Conservation (phyloP, 768 basidiomycete genomes). For the Gymnopilus junonius region DNA sequence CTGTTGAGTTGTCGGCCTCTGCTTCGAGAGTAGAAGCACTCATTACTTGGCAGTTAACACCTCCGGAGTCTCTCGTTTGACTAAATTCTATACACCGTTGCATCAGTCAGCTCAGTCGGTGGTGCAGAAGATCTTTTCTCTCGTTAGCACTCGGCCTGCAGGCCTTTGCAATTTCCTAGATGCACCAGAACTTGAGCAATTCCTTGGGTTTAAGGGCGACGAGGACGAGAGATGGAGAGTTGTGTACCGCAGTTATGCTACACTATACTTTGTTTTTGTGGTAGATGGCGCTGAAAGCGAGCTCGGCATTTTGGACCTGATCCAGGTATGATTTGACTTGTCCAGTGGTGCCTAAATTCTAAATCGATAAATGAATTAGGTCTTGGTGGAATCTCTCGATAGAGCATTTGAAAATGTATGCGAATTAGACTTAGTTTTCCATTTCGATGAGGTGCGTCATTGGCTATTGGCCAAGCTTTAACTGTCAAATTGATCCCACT, state of each 20-base stretch:
- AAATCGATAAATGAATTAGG: constrained; percentile 49
- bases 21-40: neutral
- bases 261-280: constrained; percentile 95
- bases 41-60: constrained; percentile 75
- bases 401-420: constrained; percentile 98
- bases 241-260: constrained; percentile 95
- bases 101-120: constrained; percentile 70
- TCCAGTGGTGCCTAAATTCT: neutral
- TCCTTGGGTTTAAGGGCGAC: constrained; percentile 60
- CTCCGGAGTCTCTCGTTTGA: constrained; percentile 80
- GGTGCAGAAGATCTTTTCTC: constrained; percentile 87
- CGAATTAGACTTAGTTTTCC: constrained; percentile 97
- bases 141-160: constrained; percentile 80
- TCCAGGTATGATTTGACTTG: constrained; percentile 68
- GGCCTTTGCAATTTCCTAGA: constrained; percentile 97
- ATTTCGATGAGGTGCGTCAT: constrained; percentile 88
- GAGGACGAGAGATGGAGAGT: constrained; percentile 76
- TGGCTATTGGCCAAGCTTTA: neutral
- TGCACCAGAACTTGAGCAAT: constrained; percentile 82
- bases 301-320: constrained; percentile 92
- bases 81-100: constrained; percentile 88
- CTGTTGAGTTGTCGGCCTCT: constrained; percentile 52
- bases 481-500: neutral
- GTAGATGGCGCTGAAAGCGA: constrained; percentile 97
- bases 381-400: constrained; percentile 97